Conservation (phyloP, 495 filamentous ascomycete genomes). For the Margaritispora aquatica region DNA sequence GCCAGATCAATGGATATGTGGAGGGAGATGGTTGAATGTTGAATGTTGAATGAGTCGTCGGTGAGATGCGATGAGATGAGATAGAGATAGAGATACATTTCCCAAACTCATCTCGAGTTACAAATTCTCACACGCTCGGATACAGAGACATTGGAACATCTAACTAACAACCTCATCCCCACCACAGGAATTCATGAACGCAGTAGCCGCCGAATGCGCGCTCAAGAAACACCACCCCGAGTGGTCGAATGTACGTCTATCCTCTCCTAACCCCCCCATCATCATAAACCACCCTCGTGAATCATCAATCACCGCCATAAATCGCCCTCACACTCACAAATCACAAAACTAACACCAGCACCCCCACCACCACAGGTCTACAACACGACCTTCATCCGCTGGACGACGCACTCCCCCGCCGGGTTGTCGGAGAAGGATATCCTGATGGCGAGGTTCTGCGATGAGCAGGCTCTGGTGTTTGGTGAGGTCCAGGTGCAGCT, state of each 20-base stretch:
- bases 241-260: conserved; percentile 51
- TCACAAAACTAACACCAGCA: background rate
- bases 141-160: background rate
- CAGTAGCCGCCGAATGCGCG: conserved; percentile 49
- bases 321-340: background rate
- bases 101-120: no score
- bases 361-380: conserved; percentile 38
- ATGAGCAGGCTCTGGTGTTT: conserved; percentile 46
- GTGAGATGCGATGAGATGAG: background rate
- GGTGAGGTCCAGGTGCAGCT: conserved; percentile 33
- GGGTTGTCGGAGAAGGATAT: conserved; percentile 68
- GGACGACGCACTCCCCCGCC: conserved; percentile 68
- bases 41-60: no score
- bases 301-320: background rate
- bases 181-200: conserved; percentile 58
- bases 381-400: conserved; percentile 56
- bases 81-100: background rate
- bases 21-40: background rate
- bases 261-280: background rate
- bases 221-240: conserved; percentile 55
- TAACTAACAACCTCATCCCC: no score
- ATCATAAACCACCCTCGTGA: background rate
- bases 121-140: no score
- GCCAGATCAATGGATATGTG: no score
- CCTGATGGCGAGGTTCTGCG: conserved; percentile 59